Percentiles rank a stretch among this genome's conserved stretches.
These are phyloP conservation scores for Scedosporium apiospermum DNA, from an alignment of 2,329 filamentous ascomycete species.

Conservation along the genomic window DNA sequence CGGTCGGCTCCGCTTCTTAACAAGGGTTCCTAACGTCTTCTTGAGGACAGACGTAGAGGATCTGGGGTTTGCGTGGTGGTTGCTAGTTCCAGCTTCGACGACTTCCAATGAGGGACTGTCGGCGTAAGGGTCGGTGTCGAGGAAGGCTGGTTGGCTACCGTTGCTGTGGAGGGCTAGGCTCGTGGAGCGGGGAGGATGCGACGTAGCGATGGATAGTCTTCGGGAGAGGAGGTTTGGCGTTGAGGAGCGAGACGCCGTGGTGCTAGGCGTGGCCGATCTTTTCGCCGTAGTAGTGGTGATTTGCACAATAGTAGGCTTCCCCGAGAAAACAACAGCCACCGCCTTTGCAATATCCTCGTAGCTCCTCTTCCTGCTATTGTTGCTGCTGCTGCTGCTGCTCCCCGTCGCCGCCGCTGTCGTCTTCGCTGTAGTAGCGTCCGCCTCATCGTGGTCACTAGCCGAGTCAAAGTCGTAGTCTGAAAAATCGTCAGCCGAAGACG, in stretches of 20 bases:
- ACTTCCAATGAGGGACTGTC: conserved; percentile 19
- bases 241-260: conserved; percentile 9
- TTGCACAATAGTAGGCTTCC: conserved; percentile 49
- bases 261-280: conserved; percentile 26
- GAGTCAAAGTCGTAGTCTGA: conserved; percentile 45
- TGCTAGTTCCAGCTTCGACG: conserved; percentile 11
- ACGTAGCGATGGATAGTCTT: conserved; percentile 21
- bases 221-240: conserved; percentile 18
- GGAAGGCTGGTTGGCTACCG: conserved; percentile 30
- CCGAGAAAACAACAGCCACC: conserved; percentile 49
- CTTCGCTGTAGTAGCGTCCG: conserved; percentile 6
- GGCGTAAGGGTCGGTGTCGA: conserved; percentile 45
- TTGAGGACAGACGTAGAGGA: conserved; percentile 40
- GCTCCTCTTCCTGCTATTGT: conserved; percentile 17
- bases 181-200: conserved; percentile 28
- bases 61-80: conserved; percentile 20
- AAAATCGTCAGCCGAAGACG: conserved; percentile 50
- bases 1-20: conserved; percentile 44
- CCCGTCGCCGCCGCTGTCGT: too few species aligned
- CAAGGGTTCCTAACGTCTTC: conserved; percentile 40
- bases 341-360: conserved; percentile 48
- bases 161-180: conserved; percentile 27
- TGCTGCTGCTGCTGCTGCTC: too few species aligned
- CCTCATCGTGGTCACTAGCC: conserved; percentile 23
- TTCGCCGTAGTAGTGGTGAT: conserved; percentile 20